Percentiles rank a stretch among this genome's conserved stretches.
Evolutionary conservation across 805 yeast genomes (phyloP).

Genomic region (Monosporozyma yasuniensis): DNA sequence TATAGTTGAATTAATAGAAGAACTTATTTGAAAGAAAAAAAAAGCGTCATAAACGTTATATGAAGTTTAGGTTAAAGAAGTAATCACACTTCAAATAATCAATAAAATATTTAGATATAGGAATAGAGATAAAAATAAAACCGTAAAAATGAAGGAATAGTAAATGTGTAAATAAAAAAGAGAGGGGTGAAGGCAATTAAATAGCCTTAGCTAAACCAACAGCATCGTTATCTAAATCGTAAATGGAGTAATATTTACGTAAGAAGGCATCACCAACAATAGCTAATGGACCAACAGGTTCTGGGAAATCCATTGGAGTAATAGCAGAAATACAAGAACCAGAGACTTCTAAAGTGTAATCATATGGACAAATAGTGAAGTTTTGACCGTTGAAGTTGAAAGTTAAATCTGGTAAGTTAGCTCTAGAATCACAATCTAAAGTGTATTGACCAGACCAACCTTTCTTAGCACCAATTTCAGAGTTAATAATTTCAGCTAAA

Average conservation of each 20-base stretch:
- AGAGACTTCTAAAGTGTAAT: slow-evolving; percentile 87
- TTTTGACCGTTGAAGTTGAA: slow-evolving; percentile 83
- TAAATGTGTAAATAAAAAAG: neutral
- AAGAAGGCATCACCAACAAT: slow-evolving; percentile 96
- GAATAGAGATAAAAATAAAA: neutral
- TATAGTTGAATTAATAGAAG: neutral
- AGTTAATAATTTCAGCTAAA: slow-evolving; percentile 87
- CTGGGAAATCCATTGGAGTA: slow-evolving; percentile 96
- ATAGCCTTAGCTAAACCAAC: slow-evolving; percentile 86
- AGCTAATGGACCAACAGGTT: slow-evolving; percentile 93
- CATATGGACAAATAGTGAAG: slow-evolving; percentile 82
- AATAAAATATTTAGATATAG: neutral
- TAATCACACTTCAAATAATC: neutral
- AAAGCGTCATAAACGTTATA: neutral
- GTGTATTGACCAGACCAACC: slow-evolving; percentile 97
- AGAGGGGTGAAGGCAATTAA: slow-evolving; percentile 20
- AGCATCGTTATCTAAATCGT: slow-evolving; percentile 82
- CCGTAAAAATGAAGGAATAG: neutral
- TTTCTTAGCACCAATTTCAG: slow-evolving; percentile 95
- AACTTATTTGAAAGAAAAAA: neutral
- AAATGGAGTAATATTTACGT: slow-evolving; percentile 88
- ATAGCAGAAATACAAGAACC: slow-evolving; percentile 95
- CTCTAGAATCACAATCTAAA: slow-evolving; percentile 83
- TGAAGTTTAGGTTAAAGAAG: neutral
- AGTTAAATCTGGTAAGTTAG: slow-evolving; percentile 80